phyloP scores from a whole-genome alignment of 1,284 basidiomycete genomes.

The Ceratobasidium sp. region DNA sequence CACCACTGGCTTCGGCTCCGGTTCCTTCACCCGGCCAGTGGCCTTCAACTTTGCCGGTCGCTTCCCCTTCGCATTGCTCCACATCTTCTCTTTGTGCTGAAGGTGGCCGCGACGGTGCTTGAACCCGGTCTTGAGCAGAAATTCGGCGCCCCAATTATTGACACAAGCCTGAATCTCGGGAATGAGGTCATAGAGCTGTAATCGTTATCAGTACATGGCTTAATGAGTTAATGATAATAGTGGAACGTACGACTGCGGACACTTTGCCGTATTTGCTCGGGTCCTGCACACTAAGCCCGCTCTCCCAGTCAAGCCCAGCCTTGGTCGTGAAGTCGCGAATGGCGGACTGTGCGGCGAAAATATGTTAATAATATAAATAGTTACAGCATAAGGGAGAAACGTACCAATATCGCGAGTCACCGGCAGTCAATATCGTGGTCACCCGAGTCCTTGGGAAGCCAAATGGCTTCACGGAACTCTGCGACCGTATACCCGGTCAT shows the following conservation, averaged over 20 bases:
- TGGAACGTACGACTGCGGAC: background rate
- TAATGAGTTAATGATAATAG: background rate
- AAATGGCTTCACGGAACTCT: background rate
- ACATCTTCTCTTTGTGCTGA: background rate
- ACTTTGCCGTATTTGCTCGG: background rate
- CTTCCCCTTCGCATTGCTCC: background rate
- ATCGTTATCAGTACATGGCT: background rate
- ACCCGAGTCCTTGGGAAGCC: background rate
- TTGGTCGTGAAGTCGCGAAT: background rate
- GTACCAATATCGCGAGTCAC: background rate
- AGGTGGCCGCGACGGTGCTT: background rate
- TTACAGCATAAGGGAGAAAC: background rate
- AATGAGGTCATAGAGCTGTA: background rate
- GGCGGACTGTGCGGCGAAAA: background rate
- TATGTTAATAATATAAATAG: background rate
- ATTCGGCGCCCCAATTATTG: background rate
- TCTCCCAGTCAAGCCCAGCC: background rate
- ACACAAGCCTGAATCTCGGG: background rate
- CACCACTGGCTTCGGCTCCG: background rate
- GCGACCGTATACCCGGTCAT: background rate
- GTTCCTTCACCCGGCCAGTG: background rate
- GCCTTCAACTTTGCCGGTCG: background rate
- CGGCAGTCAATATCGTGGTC: background rate
- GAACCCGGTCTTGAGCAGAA: background rate
- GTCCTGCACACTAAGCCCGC: background rate